Evolutionary conservation across 139 green algal genomes (phyloP), one percentile per base, ranked within the genome.

Genomic region (Closterium sp.): DNA sequence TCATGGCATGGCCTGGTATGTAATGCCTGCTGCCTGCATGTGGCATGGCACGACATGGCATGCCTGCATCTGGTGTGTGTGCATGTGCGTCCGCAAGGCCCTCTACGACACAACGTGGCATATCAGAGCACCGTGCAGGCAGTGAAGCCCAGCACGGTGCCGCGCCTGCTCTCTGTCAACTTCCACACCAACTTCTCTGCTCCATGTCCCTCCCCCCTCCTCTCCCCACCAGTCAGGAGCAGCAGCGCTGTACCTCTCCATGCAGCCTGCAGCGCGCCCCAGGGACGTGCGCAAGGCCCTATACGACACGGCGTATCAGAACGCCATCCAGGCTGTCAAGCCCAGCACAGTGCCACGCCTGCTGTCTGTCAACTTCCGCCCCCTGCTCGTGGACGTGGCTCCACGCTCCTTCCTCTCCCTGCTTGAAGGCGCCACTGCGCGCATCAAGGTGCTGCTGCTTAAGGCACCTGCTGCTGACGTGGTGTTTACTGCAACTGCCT

Each of bases 221-320:
- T 70, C 45, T 4, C 45, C 5, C 45, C 5, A 13, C 50, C 91
- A 93, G 91, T 90, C 91, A 89, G 91, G 91, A 27, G 87, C 45
- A n/a, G 91, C 91, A 4, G 91, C 91, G 1, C 42, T 93, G 24
- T 93, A 93, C 45, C 28, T 93, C 27, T 89, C 34, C 9, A 29
- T 50, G 28, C 70, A 91, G 24, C 93, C 79, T 0, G 2, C n/a
- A 13, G 87, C 91, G 2, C 42, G 38, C 87, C 91, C 91, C 13
- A 22, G 17, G 27, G 91, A 93, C 17, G 91, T 93, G 28, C 31
- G 88, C 62, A 31, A 32, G 24, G 91, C 91, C 0, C 45, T 93
- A 9, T 42, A 93, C 24, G 70, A 90, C 24, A 79, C 62, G 19
- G 85, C n/a, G n/a, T 29, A 86, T 11, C 27, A 86, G 88, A 45